A percentile compares a stretch with the other conserved stretches of the same genome.
Evolutionary conservation across 2,329 filamentous ascomycete species (phyloP).

Genomic region (Cytospora schulzeri): DNA sequence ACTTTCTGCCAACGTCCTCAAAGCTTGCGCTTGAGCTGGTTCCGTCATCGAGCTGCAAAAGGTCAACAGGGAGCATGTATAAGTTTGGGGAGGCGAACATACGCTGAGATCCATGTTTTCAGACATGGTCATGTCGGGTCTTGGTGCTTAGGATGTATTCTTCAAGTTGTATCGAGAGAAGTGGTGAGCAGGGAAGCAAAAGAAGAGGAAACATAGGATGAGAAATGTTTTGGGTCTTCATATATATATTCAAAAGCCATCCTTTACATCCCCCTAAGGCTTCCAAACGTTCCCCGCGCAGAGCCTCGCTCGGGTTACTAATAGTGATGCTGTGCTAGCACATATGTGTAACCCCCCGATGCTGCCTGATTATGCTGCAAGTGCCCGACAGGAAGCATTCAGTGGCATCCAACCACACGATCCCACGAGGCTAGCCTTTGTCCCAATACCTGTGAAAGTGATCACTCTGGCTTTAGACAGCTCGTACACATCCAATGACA

Average conservation of each 20-base stretch:
- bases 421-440: not conserved
- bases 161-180: not conserved
- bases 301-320: not conserved
- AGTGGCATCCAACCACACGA: not conserved
- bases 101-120: not conserved
- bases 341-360: not conserved
- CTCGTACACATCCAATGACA: not conserved
- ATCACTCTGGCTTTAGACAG: not conserved
- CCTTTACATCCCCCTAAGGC: too few relatives aligned
- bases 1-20: conserved; percentile 35
- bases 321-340: too few relatives aligned
- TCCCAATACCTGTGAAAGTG: not conserved
- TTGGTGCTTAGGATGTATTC: not conserved
- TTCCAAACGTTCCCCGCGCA: not conserved
- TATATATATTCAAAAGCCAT: not conserved
- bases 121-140: not conserved
- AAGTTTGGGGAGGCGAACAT: not conserved
- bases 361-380: conserved; percentile 7
- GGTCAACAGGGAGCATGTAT: not conserved
- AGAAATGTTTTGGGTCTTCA: not conserved
- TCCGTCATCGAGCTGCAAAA: conserved; percentile 31
- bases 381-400: not conserved
- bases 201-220: not conserved
- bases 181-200: not conserved
- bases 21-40: conserved; percentile 38